Conservation (phyloP, 2,329 filamentous ascomycete species). For the Byssochlamys sp. region DNA sequence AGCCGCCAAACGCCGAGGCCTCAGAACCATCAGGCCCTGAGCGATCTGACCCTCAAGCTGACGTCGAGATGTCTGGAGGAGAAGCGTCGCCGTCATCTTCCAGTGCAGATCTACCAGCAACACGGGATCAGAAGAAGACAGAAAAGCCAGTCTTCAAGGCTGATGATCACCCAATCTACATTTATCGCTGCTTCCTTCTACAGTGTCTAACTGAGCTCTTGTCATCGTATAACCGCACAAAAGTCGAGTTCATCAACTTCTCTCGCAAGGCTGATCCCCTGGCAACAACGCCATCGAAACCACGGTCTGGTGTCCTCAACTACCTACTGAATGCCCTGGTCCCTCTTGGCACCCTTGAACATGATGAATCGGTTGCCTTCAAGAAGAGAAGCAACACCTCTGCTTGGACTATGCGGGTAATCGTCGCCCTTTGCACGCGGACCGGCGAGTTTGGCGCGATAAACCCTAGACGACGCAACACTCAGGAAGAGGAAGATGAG, state of each 20-base stretch:
- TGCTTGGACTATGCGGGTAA: constrained; percentile 70
- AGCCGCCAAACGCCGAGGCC: constrained; percentile 35
- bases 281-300: constrained; percentile 82
- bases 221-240: constrained; percentile 83
- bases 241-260: constrained; percentile 98
- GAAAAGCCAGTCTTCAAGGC: constrained; percentile 73
- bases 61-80: constrained; percentile 43
- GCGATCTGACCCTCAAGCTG: constrained; percentile 26
- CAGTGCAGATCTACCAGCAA: constrained; percentile 18
- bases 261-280: constrained; percentile 80
- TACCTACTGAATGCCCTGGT: constrained; percentile 79
- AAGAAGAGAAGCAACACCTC: constrained; percentile 84
- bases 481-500: constrained; percentile 32
- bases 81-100: constrained; percentile 26
- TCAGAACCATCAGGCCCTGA: constrained; percentile 20
- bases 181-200: constrained; percentile 90
- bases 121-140: constrained; percentile 48
- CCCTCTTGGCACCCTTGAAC: constrained; percentile 55
- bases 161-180: constrained; percentile 88
- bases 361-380: constrained; percentile 62
- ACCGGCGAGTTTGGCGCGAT: constrained; percentile 66
- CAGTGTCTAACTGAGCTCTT: constrained; percentile 85
- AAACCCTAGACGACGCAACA: constrained; percentile 46
- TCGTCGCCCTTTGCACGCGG: constrained; percentile 79
- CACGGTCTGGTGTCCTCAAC: constrained; percentile 82